phyloP scores from a whole-genome alignment of 179 eudicot species.

The Sideroxylon spinosum region DNA sequence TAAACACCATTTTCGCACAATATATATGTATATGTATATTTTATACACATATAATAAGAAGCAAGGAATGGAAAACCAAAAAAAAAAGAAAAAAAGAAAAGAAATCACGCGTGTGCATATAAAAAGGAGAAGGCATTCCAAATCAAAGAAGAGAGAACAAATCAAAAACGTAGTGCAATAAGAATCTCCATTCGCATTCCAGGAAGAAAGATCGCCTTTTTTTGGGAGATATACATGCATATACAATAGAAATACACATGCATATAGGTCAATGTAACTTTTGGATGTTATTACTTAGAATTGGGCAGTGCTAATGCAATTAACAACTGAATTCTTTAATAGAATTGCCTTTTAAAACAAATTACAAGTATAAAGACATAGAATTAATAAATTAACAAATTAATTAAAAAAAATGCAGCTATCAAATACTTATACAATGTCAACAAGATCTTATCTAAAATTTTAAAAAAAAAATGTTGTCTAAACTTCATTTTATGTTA shows the following conservation, averaged over 20 bases:
- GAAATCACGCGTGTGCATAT: too few relatives aligned
- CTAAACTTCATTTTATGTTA: neutral
- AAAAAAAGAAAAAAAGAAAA: too few relatives aligned
- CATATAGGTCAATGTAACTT: neutral
- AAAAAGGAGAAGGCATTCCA: too few relatives aligned
- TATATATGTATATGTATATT: too few relatives aligned
- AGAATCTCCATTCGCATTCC: constrained; percentile 27
- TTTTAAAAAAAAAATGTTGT: too few relatives aligned
- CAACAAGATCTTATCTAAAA: neutral
- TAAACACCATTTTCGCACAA: neutral
- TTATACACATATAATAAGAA: too few relatives aligned
- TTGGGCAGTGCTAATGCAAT: neutral
- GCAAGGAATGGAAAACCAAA: too few relatives aligned
- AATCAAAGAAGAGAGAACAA: too few relatives aligned
- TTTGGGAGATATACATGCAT: neutral
- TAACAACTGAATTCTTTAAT: neutral
- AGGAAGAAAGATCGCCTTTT: neutral
- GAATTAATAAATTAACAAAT: neutral
- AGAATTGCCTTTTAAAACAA: neutral
- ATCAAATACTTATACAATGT: neutral
- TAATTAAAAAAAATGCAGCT: neutral
- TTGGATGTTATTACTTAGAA: neutral
- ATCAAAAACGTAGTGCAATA: too few relatives aligned
- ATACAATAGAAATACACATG: neutral
- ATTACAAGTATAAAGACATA: neutral